A percentile compares a stretch with the other conserved stretches of the same genome.
These are phyloP conservation scores for Erucastrum elatum DNA, from an alignment of 345 rosid genomes.

Conservation along the genomic window DNA sequence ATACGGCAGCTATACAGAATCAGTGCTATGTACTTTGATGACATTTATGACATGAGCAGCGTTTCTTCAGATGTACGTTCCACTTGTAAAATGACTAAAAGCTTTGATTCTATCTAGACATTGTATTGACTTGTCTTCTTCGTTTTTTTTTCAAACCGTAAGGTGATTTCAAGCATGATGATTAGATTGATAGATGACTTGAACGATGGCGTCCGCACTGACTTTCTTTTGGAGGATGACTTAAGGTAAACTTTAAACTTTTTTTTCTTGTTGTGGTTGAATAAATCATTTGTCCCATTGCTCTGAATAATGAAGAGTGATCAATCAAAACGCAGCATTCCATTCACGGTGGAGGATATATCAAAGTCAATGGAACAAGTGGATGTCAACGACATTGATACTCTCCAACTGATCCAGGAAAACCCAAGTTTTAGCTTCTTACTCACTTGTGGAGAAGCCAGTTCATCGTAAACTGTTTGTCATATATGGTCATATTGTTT, in stretches of 20 bases:
- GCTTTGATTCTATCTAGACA: background rate
- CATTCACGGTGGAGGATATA: slow-evolving; percentile 93
- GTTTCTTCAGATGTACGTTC: slow-evolving; percentile 92
- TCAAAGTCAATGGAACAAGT: slow-evolving; percentile 86
- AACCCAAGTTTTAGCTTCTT: slow-evolving; percentile 87
- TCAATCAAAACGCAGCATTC: slow-evolving; percentile 62
- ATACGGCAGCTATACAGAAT: slow-evolving; percentile 93
- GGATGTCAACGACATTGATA: slow-evolving; percentile 77
- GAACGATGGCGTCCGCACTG: slow-evolving; percentile 85
- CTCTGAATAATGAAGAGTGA: background rate
- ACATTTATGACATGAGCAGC: slow-evolving; percentile 89
- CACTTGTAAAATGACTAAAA: slow-evolving; percentile 9
- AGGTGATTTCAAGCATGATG: slow-evolving; percentile 94
- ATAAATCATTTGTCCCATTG: background rate
- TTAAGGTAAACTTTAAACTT: slow-evolving; percentile 59
- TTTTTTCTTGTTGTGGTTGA: background rate
- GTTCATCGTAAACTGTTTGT: slow-evolving; percentile 7
- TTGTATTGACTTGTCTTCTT: slow-evolving; percentile 17
- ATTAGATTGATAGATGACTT: slow-evolving; percentile 94
- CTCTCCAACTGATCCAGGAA: slow-evolving; percentile 74
- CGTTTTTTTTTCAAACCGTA: slow-evolving; percentile 5
- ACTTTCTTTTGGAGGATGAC: slow-evolving; percentile 93
- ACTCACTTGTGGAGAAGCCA: slow-evolving; percentile 62
- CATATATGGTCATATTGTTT: background rate
- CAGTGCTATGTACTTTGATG: slow-evolving; percentile 99